Evolutionary conservation across 108 stramenopile genomes (phyloP).

Genomic region (Nitzschia palea): DNA sequence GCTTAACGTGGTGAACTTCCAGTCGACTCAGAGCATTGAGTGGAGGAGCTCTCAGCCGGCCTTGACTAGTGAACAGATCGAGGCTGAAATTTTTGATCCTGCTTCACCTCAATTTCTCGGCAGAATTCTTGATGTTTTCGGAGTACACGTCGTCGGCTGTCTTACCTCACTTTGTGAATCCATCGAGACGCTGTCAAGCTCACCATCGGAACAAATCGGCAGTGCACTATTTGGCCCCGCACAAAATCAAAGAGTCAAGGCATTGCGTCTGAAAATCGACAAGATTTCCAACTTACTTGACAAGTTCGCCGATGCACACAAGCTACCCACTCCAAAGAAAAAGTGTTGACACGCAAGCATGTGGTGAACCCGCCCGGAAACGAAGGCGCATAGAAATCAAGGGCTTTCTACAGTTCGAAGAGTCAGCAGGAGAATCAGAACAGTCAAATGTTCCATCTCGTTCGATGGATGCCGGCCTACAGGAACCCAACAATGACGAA

Average conservation of each 20-base stretch:
- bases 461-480: neutral
- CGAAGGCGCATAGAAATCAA: neutral
- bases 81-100: conserved; percentile 1
- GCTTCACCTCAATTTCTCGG: conserved; percentile 16
- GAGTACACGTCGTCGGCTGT: neutral
- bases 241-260: neutral
- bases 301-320: conserved; percentile 1
- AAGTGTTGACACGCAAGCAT: neutral
- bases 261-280: neutral
- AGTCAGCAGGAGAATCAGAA: conserved; percentile 3
- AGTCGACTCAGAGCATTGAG: conserved; percentile 8
- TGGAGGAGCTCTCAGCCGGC: conserved; percentile 30
- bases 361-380: neutral
- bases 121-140: conserved; percentile 19
- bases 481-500: neutral
- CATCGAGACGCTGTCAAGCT: neutral
- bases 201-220: neutral
- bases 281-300: neutral
- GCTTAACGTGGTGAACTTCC: conserved; percentile 3
- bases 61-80: neutral
- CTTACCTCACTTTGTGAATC: neutral
- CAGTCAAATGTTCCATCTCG: conserved; percentile 4
- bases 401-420: neutral
- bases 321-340: neutral
- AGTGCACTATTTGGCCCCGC: conserved; percentile 1